Evolutionary conservation across 2,329 filamentous ascomycete genomes (phyloP), one percentile per base, ranked within the genome.

Genomic region (Sclerotinia trifoliorum): DNA sequence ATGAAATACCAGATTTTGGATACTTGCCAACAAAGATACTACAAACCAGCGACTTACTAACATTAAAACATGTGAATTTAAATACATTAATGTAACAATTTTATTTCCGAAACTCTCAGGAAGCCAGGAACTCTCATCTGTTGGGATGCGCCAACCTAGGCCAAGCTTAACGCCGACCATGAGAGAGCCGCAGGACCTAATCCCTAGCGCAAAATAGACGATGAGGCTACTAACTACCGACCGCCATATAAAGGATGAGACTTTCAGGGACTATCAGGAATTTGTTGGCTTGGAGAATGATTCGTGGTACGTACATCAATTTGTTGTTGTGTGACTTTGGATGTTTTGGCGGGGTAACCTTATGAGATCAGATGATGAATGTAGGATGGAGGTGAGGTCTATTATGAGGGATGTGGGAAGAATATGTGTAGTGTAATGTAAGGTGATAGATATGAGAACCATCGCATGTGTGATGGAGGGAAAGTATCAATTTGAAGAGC

Each of bases 151-250:
- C n/a, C 26, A 66, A 29, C 7, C 13, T 26, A 49, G 54, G 64
- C 44, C 35, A 44, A 66, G 54, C 56, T 49, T 60, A 48, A 58
- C 54, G 64, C 64, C 44, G 26, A 57, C 61, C 52, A n/a, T 8
- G 6, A 46, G n/a, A n/a, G 26, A 65, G 39, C 52, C 44, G 54
- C 44, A 42, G 32, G 39, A 29, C 32, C 29, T 26, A 48, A 32
- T 29, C 7, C 21, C 57, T 32, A 29, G 17, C 39, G 8, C 5
- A n/a, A 61, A 7, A 10, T n/a, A 24, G 42, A 26, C 19, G 49
- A 49, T 26, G 32, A 48, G 26, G 26, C 6, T 21, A 24, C 21
- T 15, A 48, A 2, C 26, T 44, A 15, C 42, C 57, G 57, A 15
- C 42, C 44, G 13, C 26, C 26, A 61, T n/a, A 3, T 7, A 13